Base-by-base conservation (phyloP, 2,329 filamentous ascomycete species). In the Paradendryphiella salina region DNA sequence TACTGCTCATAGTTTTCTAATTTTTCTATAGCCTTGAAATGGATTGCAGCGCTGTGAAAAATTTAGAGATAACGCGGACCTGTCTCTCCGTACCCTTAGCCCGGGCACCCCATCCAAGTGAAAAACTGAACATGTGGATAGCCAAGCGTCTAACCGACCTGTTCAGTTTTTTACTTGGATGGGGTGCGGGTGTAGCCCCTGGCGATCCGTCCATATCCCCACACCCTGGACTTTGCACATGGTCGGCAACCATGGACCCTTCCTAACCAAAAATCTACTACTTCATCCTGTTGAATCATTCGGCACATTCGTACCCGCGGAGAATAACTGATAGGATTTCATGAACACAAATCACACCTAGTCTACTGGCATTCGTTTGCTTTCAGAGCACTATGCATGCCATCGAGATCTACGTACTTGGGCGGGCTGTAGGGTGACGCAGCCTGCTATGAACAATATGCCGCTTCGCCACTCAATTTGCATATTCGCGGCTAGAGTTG, bases 181-280 rank as follows among this genome's bases (percentile, higher is more conserved):
- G n/a, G n/a, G n/a, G n/a, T n/a, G n/a, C n/a, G n/a, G n/a, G n/a
- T n/a, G n/a, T 54, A 26, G 37, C 42, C 41, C 47, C 47, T 51
- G 47, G 47, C 47, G 47, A 51, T 54, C 51, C 23, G 29, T 46
- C 42, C 3, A 21, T 32, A 51, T 18, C 47, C 47, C 47, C 51
- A 54, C 47, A 44, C 15, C 31, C 32, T 46, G 26, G 32, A 18
- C 33, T 36, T 46, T 50, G 31, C 50, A 50, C 37, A 37, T 46
- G 47, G 28, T 42, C 37, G 26, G 26, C 26, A 31, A 39, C 15
- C 20, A 6, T 46, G 17, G 28, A 43, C 33, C 43, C 47, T 54
- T 44, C 46, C 33, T 33, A 31, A 33, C 48, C 50, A 55, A 43
- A 40, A 49, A 50, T 52, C 54, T 41, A 41, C 39, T 40, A 52